A percentile compares a stretch with the other conserved stretches of the same genome.
These are phyloP conservation scores for Cantharellus anzutake DNA, from an alignment of 768 basidiomycete species.

Conservation along the genomic window DNA sequence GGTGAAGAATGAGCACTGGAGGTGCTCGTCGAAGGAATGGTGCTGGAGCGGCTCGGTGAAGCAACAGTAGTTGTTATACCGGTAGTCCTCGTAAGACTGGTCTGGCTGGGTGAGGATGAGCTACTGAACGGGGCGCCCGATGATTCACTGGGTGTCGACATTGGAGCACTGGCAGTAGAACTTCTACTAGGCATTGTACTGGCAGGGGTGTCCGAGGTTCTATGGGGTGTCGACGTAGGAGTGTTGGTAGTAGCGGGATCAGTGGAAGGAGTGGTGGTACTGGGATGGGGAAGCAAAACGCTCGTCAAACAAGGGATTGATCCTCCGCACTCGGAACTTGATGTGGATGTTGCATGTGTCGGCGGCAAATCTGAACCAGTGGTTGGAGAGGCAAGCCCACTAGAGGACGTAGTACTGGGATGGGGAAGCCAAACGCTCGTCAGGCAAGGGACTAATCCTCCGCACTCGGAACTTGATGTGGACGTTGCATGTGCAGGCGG, in stretches of 20 bases:
- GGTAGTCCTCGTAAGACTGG: background rate
- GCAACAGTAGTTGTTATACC: background rate
- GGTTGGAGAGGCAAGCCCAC: background rate
- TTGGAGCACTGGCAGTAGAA: slow-evolving; percentile 3
- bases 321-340: background rate
- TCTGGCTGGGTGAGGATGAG: background rate
- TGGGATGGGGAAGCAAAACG: background rate
- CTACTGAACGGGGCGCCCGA: background rate
- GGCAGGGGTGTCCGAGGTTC: slow-evolving; percentile 5
- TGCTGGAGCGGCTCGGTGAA: background rate
- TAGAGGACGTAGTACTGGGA: slow-evolving; percentile 2
- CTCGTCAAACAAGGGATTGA: background rate
- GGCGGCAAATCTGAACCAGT: background rate
- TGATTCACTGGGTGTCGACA: background rate
- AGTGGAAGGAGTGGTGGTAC: slow-evolving; percentile 2
- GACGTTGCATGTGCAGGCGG: slow-evolving; percentile 1
- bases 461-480: background rate
- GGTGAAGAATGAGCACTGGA: background rate
- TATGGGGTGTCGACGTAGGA: slow-evolving; percentile 11
- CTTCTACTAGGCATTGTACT: slow-evolving; percentile 14
- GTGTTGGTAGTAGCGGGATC: background rate
- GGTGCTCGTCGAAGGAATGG: background rate
- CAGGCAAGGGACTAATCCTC: background rate
- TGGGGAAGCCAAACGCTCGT: background rate
- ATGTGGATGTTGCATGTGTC: background rate